Percentiles rank a stretch among this genome's conserved stretches.
Conservation (phyloP, 768 basidiomycete species). For the Mrakia blollopis region DNA sequence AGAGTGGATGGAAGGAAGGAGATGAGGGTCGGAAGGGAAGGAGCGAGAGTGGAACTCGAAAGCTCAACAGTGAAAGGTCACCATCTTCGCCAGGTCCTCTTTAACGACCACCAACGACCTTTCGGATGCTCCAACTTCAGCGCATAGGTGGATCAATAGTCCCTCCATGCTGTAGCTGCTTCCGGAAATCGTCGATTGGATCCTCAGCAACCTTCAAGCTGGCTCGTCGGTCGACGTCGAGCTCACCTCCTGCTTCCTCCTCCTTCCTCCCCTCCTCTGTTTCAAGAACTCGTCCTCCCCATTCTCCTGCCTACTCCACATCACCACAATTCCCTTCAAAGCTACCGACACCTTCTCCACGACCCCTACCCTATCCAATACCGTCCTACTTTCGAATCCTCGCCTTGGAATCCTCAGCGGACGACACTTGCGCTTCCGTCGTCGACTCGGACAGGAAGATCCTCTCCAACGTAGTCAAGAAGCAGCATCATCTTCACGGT, state of each 20-base stretch:
- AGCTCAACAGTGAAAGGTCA: not conserved
- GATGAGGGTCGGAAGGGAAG: not conserved
- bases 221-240: not conserved
- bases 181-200: not conserved
- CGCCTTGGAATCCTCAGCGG: conserved; percentile 75
- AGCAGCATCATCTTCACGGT: conserved; percentile 57
- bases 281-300: not conserved
- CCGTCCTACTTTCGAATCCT: conserved; percentile 39
- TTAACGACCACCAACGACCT: not conserved
- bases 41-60: not conserved
- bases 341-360: not conserved
- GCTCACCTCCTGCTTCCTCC: not conserved
- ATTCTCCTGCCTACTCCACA: not conserved
- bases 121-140: not conserved
- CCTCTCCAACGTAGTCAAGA: conserved; percentile 78
- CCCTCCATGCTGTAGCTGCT: not conserved
- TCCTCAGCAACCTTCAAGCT: not conserved
- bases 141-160: not conserved
- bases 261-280: not conserved
- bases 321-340: not conserved
- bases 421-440: conserved; percentile 88
- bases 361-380: not conserved
- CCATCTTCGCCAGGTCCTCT: not conserved
- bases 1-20: not conserved
- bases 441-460: conserved; percentile 58